Evolutionary conservation across 108 stramenopile genomes (phyloP), one percentile per base, ranked within the genome.

Genomic region (Nitzschia palea): DNA sequence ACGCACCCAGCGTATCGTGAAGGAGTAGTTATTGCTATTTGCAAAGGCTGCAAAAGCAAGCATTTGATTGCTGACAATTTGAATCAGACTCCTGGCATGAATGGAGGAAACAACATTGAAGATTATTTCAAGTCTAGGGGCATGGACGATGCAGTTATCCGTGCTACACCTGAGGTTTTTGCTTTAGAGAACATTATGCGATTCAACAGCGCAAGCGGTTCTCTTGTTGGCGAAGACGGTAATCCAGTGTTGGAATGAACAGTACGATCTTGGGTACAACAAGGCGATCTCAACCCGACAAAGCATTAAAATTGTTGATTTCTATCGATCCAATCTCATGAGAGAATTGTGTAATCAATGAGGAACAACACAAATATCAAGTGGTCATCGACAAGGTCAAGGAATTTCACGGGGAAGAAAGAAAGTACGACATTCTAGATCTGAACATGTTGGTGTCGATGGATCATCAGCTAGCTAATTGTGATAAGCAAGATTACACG

Each of bases 21-120:
- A 18, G 91, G 91, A 3, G 77, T 89, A 15, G 91, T 93, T 20
- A 88, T 93, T 67, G 77, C 80, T 34, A 51, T 79, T 2, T 93
- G 91, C 65, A 83, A 86, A 61, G 83, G 81, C 0, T 93, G 91
- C 52, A 40, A 61, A 0, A 65, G 37, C 55, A 81, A 83, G 59
- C 91, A 93, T 78, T 68, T 86, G 74, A 87, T 93, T 62, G 86
- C 88, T 2, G 91, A 93, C 67, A 87, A 93, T 77, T 68, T 89
- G 9, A 82, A 62, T 23, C 44, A 44, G 23, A 44, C 63, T 1
- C 26, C 43, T 35, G 23, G 81, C 14, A 82, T 82, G 65, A 77
- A 86, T 67, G 85, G 77, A 6, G 68, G 77, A 33, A 68, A 32
- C 27, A 80, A 83, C 66, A 87, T 89, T 61, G 89, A 87, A 68